A percentile compares a stretch with the other conserved stretches of the same genome.
Conservation (phyloP, 495 filamentous ascomycete genomes). For the Xylona heveae region DNA sequence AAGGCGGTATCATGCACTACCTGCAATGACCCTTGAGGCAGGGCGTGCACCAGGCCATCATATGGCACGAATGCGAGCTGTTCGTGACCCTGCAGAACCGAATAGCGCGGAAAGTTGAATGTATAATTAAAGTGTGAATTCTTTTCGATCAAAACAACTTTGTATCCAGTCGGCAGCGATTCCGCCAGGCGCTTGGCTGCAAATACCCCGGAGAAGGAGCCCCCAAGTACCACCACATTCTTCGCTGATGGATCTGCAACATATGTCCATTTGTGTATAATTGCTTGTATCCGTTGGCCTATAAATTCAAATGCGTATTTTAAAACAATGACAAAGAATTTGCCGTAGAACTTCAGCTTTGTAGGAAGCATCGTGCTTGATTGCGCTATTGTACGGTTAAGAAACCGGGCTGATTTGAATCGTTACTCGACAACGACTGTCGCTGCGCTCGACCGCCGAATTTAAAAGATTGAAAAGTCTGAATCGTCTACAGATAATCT, state of each 20-base stretch:
- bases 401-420: too few species aligned
- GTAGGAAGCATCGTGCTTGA: too few species aligned
- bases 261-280: slow-evolving; percentile 5
- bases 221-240: slow-evolving; percentile 33
- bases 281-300: too few species aligned
- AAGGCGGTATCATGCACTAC: slow-evolving; percentile 13
- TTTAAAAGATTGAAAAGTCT: too few species aligned
- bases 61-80: slow-evolving; percentile 29
- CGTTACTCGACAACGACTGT: too few species aligned
- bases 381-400: too few species aligned
- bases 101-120: slow-evolving; percentile 30
- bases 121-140: slow-evolving; percentile 36
- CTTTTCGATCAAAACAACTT: slow-evolving; percentile 31
- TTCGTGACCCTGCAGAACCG: slow-evolving; percentile 20
- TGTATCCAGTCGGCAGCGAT: slow-evolving; percentile 24
- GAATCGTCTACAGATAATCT: too few species aligned
- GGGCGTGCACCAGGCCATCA: slow-evolving; percentile 10
- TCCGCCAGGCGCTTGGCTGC: slow-evolving; percentile 22
- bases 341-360: too few species aligned
- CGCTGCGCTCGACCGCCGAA: too few species aligned
- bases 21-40: slow-evolving; percentile 8
- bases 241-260: slow-evolving; percentile 4
- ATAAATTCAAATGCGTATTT: too few species aligned
- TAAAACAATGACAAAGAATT: too few species aligned
- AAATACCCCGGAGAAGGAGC: slow-evolving; percentile 30